Percentiles rank a stretch among this genome's conserved stretches.
phyloP scores from a whole-genome alignment of 768 basidiomycete species.

The Pholiota microspora region DNA sequence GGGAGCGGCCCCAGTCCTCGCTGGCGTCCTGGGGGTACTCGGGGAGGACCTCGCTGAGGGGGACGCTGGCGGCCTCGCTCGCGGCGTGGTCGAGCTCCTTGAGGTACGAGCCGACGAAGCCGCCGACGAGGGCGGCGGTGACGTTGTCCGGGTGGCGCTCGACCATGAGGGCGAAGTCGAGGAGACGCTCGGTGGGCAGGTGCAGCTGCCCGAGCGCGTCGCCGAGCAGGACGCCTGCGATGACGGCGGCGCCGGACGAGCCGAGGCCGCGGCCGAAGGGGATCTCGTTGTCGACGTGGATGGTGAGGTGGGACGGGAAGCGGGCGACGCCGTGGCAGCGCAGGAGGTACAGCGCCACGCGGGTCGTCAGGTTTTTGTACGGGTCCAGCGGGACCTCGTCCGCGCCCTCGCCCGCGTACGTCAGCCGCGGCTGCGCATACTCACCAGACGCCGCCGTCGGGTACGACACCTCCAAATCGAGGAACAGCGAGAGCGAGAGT shows the following conservation, averaged over 20 bases:
- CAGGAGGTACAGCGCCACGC: conserved; percentile 97
- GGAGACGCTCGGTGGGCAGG: conserved; percentile 67
- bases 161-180: conserved; percentile 98
- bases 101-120: conserved; percentile 95
- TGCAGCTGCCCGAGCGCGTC: conserved; percentile 75
- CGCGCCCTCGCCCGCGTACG: conserved; percentile 87
- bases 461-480: conserved; percentile 65
- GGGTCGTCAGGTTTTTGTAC: conserved; percentile 96
- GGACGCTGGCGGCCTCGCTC: conserved; percentile 82
- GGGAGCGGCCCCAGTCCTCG: conserved; percentile 86
- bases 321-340: conserved; percentile 75
- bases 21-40: conserved; percentile 94
- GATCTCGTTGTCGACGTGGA: conserved; percentile 89
- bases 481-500: conserved; percentile 87
- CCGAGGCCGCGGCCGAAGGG: conserved; percentile 98
- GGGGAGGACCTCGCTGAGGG: conserved; percentile 92
- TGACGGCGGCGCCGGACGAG: conserved; percentile 98
- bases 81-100: conserved; percentile 84
- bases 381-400: conserved; percentile 89
- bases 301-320: conserved; percentile 74
- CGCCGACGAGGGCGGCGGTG: conserved; percentile 94
- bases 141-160: conserved; percentile 99
- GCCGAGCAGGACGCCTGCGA: conserved; percentile 92
- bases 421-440: conserved; percentile 58
- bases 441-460: conserved; percentile 29